Conservation (phyloP, 345 rosid genomes). For the Camelina hispida region DNA sequence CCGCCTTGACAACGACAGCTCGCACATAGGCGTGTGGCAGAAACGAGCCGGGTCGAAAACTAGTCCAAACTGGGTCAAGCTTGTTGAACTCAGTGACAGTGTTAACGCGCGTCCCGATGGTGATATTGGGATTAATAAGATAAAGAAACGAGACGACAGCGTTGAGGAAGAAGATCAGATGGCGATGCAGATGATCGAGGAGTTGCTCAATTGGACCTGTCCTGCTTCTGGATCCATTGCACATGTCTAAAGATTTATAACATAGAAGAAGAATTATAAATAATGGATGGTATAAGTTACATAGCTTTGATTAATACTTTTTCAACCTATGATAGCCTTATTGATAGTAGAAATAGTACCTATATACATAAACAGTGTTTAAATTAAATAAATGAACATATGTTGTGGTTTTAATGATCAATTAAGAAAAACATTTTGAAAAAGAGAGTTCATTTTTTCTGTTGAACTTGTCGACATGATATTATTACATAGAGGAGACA, state of each 20-base stretch:
- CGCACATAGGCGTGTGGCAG: conserved; percentile 83
- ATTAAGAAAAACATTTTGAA: not conserved
- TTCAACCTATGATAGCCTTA: not conserved
- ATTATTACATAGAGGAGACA: not conserved
- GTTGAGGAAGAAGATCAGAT: conserved; percentile 58
- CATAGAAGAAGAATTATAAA: not conserved
- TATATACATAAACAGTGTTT: conserved; percentile 10
- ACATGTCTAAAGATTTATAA: not conserved
- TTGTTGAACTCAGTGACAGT: conserved; percentile 58
- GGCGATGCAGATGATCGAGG: conserved; percentile 84
- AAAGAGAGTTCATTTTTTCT: conserved; percentile 1
- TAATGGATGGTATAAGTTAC: not conserved
- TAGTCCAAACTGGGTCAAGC: conserved; percentile 69
- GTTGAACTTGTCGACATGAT: conserved; percentile 13
- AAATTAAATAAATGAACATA: not conserved
- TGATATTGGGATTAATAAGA: not conserved
- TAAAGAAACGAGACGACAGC: conserved; percentile 31
- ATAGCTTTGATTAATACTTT: not conserved
- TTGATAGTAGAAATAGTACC: conserved; percentile 8
- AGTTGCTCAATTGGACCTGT: conserved; percentile 64
- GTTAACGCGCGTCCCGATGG: conserved; percentile 29
- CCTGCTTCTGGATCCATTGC: conserved; percentile 38
- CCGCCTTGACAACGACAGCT: conserved; percentile 68
- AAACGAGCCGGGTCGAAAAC: conserved; percentile 65
- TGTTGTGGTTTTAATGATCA: not conserved